These are phyloP conservation scores for Aspergillus japonicus DNA, from an alignment of 2,329 filamentous ascomycete genomes.

Conservation along the genomic window DNA sequence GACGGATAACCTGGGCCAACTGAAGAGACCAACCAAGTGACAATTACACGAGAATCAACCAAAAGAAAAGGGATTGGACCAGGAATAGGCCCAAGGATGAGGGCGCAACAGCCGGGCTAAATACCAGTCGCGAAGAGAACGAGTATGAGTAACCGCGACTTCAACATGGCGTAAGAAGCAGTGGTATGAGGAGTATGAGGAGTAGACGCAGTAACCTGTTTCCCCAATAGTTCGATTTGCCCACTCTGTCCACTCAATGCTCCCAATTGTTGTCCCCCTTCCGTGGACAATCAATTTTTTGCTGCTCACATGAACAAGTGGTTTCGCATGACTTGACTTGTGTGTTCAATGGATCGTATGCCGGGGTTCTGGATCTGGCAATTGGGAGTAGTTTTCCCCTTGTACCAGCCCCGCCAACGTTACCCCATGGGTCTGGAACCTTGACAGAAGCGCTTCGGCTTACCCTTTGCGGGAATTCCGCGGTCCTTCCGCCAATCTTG, in stretches of 20 bases:
- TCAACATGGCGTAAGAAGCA: not conserved
- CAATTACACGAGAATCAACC: not conserved
- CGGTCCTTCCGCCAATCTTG: not conserved
- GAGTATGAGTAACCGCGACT: not conserved
- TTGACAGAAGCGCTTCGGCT: slow-evolving; percentile 27
- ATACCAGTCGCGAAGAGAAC: not conserved
- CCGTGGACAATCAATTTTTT: slow-evolving; percentile 18
- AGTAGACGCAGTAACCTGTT: slow-evolving; percentile 1
- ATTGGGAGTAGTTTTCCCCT: not conserved
- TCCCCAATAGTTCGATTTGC: slow-evolving; percentile 6
- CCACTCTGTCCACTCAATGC: too few species aligned
- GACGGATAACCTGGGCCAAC: not conserved
- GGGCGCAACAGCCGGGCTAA: slow-evolving; percentile 1
- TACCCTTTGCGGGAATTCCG: slow-evolving; percentile 34
- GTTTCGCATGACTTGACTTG: slow-evolving; percentile 13
- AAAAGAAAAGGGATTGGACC: not conserved
- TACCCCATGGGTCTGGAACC: slow-evolving; percentile 1
- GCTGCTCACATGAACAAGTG: slow-evolving; percentile 34
- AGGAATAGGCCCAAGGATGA: not conserved
- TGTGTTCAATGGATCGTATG: slow-evolving; percentile 8
- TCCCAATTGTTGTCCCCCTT: not conserved
- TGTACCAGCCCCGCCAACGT: slow-evolving; percentile 14
- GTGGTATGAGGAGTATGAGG: not conserved
- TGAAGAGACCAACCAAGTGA: not conserved
- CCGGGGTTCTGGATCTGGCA: slow-evolving; percentile 8